Evolutionary conservation across 345 rosid species (phyloP).

Genomic region (Dimocarpus longan): DNA sequence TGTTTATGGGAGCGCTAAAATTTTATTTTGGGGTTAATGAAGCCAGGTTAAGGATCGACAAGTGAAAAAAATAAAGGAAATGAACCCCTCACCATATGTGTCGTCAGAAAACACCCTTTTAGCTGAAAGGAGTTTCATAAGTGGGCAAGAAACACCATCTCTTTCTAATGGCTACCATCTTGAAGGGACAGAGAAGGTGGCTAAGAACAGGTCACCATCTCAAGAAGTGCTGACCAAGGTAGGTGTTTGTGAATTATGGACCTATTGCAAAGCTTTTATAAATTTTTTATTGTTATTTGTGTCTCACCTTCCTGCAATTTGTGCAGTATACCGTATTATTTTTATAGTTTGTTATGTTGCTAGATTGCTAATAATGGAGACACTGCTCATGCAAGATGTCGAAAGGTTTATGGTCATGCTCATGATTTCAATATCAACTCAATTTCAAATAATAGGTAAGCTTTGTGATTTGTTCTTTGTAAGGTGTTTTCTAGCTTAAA

Average conservation of each 20-base stretch:
- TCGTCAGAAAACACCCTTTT: conserved; percentile 58
- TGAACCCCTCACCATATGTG: conserved; percentile 37
- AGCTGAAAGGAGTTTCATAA: conserved; percentile 56
- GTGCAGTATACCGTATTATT: conserved; percentile 10
- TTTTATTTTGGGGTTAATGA: conserved; percentile 18
- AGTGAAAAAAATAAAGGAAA: conserved; percentile 52
- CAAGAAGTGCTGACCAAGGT: conserved; percentile 44
- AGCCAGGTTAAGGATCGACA: conserved; percentile 54
- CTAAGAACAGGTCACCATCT: conserved; percentile 24
- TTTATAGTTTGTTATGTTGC: conserved; percentile 28
- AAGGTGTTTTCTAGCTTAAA: conserved; percentile 2
- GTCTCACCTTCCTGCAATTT: neutral
- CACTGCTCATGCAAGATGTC: conserved; percentile 50
- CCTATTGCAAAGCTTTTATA: neutral
- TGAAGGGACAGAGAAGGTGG: conserved; percentile 37
- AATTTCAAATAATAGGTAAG: conserved; percentile 86
- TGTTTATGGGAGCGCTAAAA: conserved; percentile 4
- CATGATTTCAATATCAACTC: conserved; percentile 89
- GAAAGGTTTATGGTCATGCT: conserved; percentile 64
- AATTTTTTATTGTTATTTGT: neutral
- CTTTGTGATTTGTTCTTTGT: conserved; percentile 15
- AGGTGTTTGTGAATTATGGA: conserved; percentile 16
- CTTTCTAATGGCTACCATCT: conserved; percentile 39
- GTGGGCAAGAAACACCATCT: conserved; percentile 30
- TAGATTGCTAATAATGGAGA: conserved; percentile 51